phyloP scores from a whole-genome alignment of 495 filamentous ascomycete species.

The Friedmanniomyces simplex region DNA sequence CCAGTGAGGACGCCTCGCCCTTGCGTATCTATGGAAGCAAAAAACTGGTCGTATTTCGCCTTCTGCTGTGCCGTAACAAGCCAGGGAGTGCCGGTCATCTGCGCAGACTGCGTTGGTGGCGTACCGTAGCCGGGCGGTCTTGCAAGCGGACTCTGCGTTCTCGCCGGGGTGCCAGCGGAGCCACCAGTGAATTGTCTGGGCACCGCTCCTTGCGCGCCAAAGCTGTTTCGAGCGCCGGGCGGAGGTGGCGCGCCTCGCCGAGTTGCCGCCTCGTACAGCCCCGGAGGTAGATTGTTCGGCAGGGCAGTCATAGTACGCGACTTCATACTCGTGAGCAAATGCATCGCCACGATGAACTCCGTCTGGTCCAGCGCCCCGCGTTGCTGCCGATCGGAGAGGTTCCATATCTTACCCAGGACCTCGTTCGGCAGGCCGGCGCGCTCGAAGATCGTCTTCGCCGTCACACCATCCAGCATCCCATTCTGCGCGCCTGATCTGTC shows the following conservation, averaged over 20 bases:
- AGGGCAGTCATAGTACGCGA: slow-evolving; percentile 66
- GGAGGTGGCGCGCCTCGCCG: slow-evolving; percentile 47
- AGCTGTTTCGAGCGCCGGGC: slow-evolving; percentile 9
- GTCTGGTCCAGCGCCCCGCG: slow-evolving; percentile 77
- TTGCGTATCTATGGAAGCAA: slow-evolving; percentile 65
- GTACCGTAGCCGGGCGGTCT: slow-evolving; percentile 41
- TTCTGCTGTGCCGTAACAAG: slow-evolving; percentile 74
- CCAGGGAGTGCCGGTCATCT: slow-evolving; percentile 67
- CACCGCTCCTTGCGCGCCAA: slow-evolving; percentile 35
- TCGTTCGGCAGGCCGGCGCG: slow-evolving; percentile 84
- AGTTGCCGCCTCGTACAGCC: slow-evolving; percentile 83
- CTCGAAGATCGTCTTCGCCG: slow-evolving; percentile 88
- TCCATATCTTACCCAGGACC: slow-evolving; percentile 86
- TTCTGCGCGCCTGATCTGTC: slow-evolving; percentile 72
- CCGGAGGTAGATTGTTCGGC: slow-evolving; percentile 71
- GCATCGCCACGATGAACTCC: slow-evolving; percentile 98
- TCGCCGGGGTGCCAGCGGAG: slow-evolving; percentile 35
- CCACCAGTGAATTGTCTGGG: slow-evolving; percentile 62
- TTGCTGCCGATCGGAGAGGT: slow-evolving; percentile 83
- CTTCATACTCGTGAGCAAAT: slow-evolving; percentile 84
- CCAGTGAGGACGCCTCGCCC: slow-evolving; percentile 75
- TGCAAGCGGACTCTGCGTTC: slow-evolving; percentile 62
- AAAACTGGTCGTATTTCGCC: slow-evolving; percentile 71
- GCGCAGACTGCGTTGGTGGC: slow-evolving; percentile 44
- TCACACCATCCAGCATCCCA: slow-evolving; percentile 66